Evolutionary conservation across 2,329 filamentous ascomycete genomes (phyloP).

Genomic region (Aspergillus persii): DNA sequence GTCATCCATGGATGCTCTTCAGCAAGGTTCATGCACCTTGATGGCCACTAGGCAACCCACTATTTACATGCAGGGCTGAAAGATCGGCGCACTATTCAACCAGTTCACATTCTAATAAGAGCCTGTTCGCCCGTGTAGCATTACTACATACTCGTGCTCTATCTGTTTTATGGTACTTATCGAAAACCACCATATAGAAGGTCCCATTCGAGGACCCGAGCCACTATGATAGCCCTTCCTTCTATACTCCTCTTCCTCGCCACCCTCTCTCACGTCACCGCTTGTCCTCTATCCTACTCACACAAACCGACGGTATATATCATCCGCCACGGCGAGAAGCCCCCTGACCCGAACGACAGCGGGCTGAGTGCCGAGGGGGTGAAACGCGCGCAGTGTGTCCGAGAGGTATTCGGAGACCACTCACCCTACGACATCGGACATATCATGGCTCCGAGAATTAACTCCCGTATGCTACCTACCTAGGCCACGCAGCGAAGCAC

Average conservation of each 20-base stretch:
- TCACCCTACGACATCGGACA: constrained; percentile 27
- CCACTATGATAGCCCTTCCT: not conserved
- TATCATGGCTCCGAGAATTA: constrained; percentile 29
- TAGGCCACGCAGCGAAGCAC: too few relatives aligned
- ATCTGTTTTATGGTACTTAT: too few relatives aligned
- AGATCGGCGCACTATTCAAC: not conserved
- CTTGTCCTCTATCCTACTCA: constrained; percentile 3
- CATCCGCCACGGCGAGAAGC: constrained; percentile 33
- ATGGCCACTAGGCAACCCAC: too few relatives aligned
- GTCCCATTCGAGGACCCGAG: not conserved
- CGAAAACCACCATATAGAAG: not conserved
- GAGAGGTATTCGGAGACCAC: constrained; percentile 22
- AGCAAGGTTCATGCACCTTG: too few relatives aligned
- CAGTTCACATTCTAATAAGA: not conserved
- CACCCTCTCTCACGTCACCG: not conserved
- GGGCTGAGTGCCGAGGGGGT: constrained; percentile 24
- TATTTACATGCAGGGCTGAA: not conserved
- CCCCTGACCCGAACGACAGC: constrained; percentile 21
- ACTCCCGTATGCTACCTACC: constrained; percentile 14
- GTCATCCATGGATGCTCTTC: not conserved
- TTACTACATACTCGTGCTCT: not conserved
- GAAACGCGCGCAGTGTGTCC: constrained; percentile 29
- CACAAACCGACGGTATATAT: constrained; percentile 25
- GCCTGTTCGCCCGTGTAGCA: not conserved
- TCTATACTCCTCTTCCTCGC: not conserved